A percentile compares a stretch with the other conserved stretches of the same genome.
These are phyloP conservation scores for Neonectria punicea DNA, from an alignment of 2,329 filamentous ascomycete species.

Conservation along the genomic window DNA sequence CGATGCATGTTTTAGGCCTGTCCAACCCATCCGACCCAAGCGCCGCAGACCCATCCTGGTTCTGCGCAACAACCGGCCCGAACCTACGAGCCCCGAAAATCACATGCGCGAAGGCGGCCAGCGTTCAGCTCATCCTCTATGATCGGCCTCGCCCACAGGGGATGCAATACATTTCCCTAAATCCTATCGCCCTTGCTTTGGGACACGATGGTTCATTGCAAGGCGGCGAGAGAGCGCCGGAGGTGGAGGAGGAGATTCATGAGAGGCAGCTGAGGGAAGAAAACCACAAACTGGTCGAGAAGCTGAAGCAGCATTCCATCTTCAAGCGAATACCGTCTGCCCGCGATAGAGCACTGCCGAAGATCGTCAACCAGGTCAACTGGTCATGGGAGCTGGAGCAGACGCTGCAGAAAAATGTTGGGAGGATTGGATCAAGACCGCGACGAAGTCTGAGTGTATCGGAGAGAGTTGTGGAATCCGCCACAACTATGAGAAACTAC, in stretches of 20 bases:
- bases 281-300: slow-evolving; percentile 78
- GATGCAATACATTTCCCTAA: slow-evolving; percentile 97
- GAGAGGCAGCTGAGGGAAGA: slow-evolving; percentile 67
- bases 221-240: slow-evolving; percentile 57
- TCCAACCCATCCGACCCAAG: slow-evolving; percentile 71
- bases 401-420: slow-evolving; percentile 88
- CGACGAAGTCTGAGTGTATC: slow-evolving; percentile 92
- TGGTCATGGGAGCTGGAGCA: slow-evolving; percentile 92
- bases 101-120: slow-evolving; percentile 75
- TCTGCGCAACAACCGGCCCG: slow-evolving; percentile 68
- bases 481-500: slow-evolving; percentile 84
- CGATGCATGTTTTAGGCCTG: slow-evolving; percentile 86
- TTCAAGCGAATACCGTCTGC: slow-evolving; percentile 78
- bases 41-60: slow-evolving; percentile 72
- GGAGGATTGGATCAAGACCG: slow-evolving; percentile 81
- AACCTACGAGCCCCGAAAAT: slow-evolving; percentile 73
- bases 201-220: slow-evolving; percentile 71
- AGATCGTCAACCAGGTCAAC: slow-evolving; percentile 93
- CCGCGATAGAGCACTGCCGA: slow-evolving; percentile 83
- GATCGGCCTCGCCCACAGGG: slow-evolving; percentile 83
- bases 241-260: slow-evolving; percentile 77
- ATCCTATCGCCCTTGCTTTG: slow-evolving; percentile 87
- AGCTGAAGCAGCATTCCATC: slow-evolving; percentile 89
- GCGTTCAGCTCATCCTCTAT: slow-evolving; percentile 89
- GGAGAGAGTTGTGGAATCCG: slow-evolving; percentile 93